Conservation (phyloP, 1,139 yeast genomes). For the Pichia norvegensis region DNA sequence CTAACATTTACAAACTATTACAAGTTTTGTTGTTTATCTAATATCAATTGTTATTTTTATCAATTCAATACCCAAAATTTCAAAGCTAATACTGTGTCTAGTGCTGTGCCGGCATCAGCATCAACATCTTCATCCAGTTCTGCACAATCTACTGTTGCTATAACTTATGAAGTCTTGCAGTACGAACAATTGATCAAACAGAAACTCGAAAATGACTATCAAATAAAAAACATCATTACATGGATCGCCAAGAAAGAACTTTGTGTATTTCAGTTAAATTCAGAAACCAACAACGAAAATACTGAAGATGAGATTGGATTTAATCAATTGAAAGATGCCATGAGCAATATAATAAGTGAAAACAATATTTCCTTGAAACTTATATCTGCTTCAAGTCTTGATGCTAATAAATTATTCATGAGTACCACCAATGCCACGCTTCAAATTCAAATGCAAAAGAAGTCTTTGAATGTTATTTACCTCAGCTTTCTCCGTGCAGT, state of each 20-base stretch:
- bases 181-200: constrained; percentile 22
- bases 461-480: constrained; percentile 26
- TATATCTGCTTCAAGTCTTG: constrained; percentile 23
- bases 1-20: constrained; percentile 25
- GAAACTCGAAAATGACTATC: constrained; percentile 23
- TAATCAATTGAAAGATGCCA: constrained; percentile 26
- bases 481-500: constrained; percentile 29
- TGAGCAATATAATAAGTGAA: constrained; percentile 25
- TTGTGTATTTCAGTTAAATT: constrained; percentile 25
- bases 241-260: constrained; percentile 27
- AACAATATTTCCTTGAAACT: constrained; percentile 21
- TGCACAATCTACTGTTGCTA: not conserved
- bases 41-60: constrained; percentile 25
- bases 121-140: not conserved
- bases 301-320: constrained; percentile 19
- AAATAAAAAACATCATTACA: constrained; percentile 23
- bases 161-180: constrained; percentile 21
- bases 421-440: not conserved
- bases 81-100: not conserved
- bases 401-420: constrained; percentile 12
- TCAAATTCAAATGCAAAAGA: constrained; percentile 13
- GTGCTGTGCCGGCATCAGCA: not conserved
- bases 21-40: constrained; percentile 21
- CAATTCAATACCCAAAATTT: constrained; percentile 17
- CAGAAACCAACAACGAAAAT: constrained; percentile 12